phyloP scores from a whole-genome alignment of 2,329 filamentous ascomycete species.

The Neofusicoccum sp. region DNA sequence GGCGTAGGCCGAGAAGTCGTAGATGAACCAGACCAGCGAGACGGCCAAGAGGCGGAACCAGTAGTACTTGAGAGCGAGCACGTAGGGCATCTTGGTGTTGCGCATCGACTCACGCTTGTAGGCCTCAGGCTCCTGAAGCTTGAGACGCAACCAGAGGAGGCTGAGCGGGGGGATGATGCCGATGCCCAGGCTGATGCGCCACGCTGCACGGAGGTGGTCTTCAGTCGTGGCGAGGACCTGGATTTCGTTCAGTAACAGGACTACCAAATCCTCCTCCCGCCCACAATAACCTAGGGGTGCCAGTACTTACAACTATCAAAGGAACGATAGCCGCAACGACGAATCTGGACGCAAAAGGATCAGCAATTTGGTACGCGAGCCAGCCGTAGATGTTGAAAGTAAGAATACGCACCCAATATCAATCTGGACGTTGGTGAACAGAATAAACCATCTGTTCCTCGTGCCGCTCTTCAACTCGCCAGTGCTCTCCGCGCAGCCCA shows the following conservation, averaged over 20 bases:
- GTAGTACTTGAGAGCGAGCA: slow-evolving; percentile 52
- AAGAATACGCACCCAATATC: slow-evolving; percentile 57
- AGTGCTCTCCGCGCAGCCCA: slow-evolving; percentile 79
- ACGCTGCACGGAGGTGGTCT: slow-evolving; percentile 68
- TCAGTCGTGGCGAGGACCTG: slow-evolving; percentile 54
- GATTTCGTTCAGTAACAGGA: not conserved
- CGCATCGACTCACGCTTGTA: slow-evolving; percentile 52
- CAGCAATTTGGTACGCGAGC: not conserved
- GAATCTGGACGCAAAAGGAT: slow-evolving; percentile 45
- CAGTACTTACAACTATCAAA: slow-evolving; percentile 54
- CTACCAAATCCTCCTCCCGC: not conserved
- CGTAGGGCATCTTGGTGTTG: slow-evolving; percentile 42
- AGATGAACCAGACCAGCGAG: slow-evolving; percentile 56
- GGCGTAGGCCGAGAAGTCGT: slow-evolving; percentile 74
- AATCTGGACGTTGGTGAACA: slow-evolving; percentile 88
- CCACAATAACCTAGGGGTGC: too few relatives aligned
- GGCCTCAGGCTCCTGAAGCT: slow-evolving; percentile 53
- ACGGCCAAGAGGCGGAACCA: slow-evolving; percentile 56
- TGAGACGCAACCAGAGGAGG: slow-evolving; percentile 57
- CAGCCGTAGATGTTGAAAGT: not conserved
- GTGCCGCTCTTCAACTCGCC: slow-evolving; percentile 77
- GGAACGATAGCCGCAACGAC: slow-evolving; percentile 78
- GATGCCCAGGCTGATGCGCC: slow-evolving; percentile 73
- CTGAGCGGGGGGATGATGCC: slow-evolving; percentile 48
- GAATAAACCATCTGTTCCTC: slow-evolving; percentile 76